Evolutionary conservation across 352 stramenopile genomes (phyloP), one percentile per base, ranked within the genome.

Genomic region (Globisporangium viniferum): DNA sequence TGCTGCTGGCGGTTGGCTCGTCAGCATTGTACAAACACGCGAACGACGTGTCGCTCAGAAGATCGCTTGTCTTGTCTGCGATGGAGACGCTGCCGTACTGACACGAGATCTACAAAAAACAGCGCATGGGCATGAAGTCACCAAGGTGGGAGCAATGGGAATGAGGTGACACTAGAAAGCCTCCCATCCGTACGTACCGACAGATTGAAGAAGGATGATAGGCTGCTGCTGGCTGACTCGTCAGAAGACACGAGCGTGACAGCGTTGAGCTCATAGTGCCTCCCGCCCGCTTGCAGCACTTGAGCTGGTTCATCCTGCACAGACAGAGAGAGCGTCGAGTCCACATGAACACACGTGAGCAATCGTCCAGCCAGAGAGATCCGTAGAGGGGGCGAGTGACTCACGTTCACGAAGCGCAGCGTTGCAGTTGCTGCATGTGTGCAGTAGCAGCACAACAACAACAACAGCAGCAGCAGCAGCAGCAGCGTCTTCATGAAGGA

Each of bases 1-100:
- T 59, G 39, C n/a, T 48, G 15, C 12, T 66, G 46, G 12, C 8
- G 36, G 12, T 39, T 48, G 15, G 41, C 12, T n/a, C 39, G 35
- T 48, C 33, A 10, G 18, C 22, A 22, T 29, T 55, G 48, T 22
- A 33, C 18, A 48, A 14, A 18, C 70, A 77, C 49, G 63, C 44
- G 31, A 77, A 73, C 6, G 67, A 62, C 15, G 70, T 79, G 24
- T 76, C 70, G 14, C 49, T 39, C 14, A 81, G 57, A n/a, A n/a
- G 22, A 8, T 56, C n/a, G 12, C 59, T 39, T 44, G 64, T 29
- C 6, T 61, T 66, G 15, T 22, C 54, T 18, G 67, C 53, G 33
- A 79, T 44, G 10, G 46, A 60, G 59, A 81, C 36, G 22, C 67
- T 74, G 39, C 73, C 73, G 33, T 73, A 67, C 6, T 51, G 35